A percentile compares a stretch with the other conserved stretches of the same genome.
Conservation (phyloP, 164 flowering plant species). For the Stephania cephalantha region DNA sequence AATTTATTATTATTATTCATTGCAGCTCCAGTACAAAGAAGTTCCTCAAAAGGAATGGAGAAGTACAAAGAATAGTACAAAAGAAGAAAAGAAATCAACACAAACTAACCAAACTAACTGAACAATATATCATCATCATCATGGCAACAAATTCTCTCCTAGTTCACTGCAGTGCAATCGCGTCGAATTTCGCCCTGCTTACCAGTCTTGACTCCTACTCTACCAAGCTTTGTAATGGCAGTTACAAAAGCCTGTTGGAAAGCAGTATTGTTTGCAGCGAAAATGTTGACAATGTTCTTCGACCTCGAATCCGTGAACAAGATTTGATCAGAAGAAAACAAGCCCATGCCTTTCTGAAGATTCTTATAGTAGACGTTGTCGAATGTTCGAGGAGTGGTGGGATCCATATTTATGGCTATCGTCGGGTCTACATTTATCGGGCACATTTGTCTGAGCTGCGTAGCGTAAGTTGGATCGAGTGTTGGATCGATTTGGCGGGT, state of each 20-base stretch:
- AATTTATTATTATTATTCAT: background rate
- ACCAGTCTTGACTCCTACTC: conserved; percentile 41
- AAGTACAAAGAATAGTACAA: background rate
- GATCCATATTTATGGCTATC: conserved; percentile 39
- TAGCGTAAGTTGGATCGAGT: conserved; percentile 28
- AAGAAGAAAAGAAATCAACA: background rate
- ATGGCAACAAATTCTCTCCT: conserved; percentile 1
- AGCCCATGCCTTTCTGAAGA: conserved; percentile 27
- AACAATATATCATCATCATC: background rate
- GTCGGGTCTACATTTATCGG: conserved; percentile 40
- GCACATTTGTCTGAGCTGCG: conserved; percentile 32
- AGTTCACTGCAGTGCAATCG: conserved; percentile 27
- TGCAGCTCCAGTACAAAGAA: background rate
- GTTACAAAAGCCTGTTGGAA: conserved; percentile 29
- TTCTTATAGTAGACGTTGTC: conserved; percentile 31
- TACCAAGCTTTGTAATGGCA: conserved; percentile 46
- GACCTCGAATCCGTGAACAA: conserved; percentile 36
- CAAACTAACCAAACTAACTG: background rate
- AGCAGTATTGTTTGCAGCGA: conserved; percentile 28
- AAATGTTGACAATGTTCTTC: conserved; percentile 20
- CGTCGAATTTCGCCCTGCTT: conserved; percentile 37
- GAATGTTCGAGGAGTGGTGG: conserved; percentile 25
- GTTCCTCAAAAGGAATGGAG: background rate
- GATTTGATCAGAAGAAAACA: conserved; percentile 31
- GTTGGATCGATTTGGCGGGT: conserved; percentile 27